These are phyloP conservation scores for Cadophora luteo-olivacea DNA, from an alignment of 2,329 filamentous ascomycete species.

Conservation along the genomic window DNA sequence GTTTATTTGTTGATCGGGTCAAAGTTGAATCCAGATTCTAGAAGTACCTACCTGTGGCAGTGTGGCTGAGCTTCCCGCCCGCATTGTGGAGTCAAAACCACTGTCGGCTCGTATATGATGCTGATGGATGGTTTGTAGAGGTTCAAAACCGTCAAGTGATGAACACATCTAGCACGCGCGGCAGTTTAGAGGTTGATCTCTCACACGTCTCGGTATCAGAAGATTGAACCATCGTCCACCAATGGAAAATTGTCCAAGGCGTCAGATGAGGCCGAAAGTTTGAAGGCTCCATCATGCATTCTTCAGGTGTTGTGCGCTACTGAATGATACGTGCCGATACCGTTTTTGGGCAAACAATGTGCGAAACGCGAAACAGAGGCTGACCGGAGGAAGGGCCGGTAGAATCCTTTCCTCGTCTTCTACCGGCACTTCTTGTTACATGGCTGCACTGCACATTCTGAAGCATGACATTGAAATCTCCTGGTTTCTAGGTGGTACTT, in stretches of 20 bases:
- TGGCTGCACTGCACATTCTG: background rate
- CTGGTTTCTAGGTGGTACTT: background rate
- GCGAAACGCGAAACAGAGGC: background rate
- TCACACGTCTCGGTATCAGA: conserved; percentile 8
- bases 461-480: conserved; percentile 1
- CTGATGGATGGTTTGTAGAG: background rate
- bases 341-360: background rate
- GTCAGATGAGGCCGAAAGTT: conserved; percentile 3
- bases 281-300: background rate
- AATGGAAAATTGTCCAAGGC: background rate
- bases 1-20: background rate
- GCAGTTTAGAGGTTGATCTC: background rate
- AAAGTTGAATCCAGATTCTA: background rate
- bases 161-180: background rate
- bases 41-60: background rate
- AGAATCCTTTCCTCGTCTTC: background rate
- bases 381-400: background rate
- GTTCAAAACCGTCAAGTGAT: conserved; percentile 7
- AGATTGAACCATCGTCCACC: background rate
- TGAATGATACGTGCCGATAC: background rate
- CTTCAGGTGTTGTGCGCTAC: background rate
- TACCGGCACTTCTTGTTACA: background rate
- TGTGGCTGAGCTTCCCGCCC: conserved; percentile 21
- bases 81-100: background rate
- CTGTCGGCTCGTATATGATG: background rate